phyloP scores from a whole-genome alignment of 169 alveolate species.

The Plasmodium vivax region DNA sequence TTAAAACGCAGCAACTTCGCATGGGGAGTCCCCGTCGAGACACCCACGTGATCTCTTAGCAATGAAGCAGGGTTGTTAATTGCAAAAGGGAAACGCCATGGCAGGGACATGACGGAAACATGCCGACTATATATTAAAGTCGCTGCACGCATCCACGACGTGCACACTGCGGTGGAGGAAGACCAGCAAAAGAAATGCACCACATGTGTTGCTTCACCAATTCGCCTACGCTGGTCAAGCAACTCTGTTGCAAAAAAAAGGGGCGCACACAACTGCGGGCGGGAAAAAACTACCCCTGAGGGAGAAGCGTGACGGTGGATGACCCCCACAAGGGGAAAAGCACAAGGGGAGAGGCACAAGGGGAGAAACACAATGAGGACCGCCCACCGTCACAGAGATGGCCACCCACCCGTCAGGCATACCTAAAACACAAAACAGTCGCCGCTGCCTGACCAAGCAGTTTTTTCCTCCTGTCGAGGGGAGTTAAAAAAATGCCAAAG shows the following conservation, averaged over 20 bases:
- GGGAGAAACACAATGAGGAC: background rate
- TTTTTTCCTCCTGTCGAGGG: conserved; percentile 34
- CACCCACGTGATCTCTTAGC: background rate
- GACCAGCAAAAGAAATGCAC: background rate
- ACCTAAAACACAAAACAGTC: conserved; percentile 45
- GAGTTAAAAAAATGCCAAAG: conserved; percentile 34
- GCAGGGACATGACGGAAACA: background rate
- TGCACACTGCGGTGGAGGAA: background rate
- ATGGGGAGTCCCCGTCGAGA: background rate
- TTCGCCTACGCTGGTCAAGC: background rate
- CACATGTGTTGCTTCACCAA: background rate
- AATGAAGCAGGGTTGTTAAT: too few relatives aligned
- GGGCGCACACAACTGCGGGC: background rate
- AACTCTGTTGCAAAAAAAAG: background rate
- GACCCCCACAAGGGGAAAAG: background rate
- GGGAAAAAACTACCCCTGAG: background rate
- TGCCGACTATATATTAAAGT: background rate
- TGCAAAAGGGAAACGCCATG: background rate
- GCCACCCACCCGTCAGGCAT: background rate
- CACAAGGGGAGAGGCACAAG: background rate
- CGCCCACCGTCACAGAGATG: background rate
- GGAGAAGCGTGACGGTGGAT: background rate
- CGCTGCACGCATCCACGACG: background rate
- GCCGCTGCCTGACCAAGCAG: conserved; percentile 55
- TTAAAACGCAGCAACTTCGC: background rate